A percentile compares a stretch with the other conserved stretches of the same genome.
Conservation (phyloP, 148 eudicot genomes). For the Camellia japonica region DNA sequence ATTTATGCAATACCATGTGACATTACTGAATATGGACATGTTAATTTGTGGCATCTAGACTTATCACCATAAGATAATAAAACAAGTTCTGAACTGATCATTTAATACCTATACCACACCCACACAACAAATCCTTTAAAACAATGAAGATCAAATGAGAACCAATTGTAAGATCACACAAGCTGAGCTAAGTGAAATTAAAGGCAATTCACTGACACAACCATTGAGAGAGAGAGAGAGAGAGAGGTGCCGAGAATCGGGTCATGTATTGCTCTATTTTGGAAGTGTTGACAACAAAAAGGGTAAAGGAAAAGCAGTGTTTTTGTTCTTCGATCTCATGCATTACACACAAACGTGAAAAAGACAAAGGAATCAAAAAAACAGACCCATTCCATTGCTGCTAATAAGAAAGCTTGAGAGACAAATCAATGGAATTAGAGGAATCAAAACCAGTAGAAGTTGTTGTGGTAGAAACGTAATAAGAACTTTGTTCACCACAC, state of each 20-base stretch:
- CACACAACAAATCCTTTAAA: constrained; percentile 13
- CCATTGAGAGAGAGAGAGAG: constrained; percentile 12
- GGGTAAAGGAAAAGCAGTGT: constrained; percentile 25
- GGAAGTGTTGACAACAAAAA: constrained; percentile 24
- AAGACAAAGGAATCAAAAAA: constrained; percentile 18
- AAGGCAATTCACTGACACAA: constrained; percentile 33
- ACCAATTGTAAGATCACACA: constrained; percentile 21
- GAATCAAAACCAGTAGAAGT: constrained; percentile 7
- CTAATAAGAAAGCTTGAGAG: constrained; percentile 57
- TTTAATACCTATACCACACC: background rate
- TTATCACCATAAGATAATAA: too few relatives aligned
- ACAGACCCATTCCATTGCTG: background rate
- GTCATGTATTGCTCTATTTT: constrained; percentile 24
- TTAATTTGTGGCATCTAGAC: too few relatives aligned
- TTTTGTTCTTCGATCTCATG: constrained; percentile 16
- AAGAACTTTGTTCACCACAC: constrained; percentile 12
- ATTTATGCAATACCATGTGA: too few relatives aligned
- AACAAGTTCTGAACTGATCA: too few relatives aligned
- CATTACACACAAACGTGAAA: constrained; percentile 34
- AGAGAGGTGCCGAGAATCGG: constrained; percentile 10
- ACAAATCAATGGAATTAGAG: constrained; percentile 52
- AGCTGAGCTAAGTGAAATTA: constrained; percentile 20
- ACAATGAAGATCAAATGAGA: constrained; percentile 2
- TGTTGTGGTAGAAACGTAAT: constrained; percentile 26
- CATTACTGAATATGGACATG: background rate